These are phyloP conservation scores for Escovopsis sp. DNA, from an alignment of 2,329 filamentous ascomycete species.

Conservation along the genomic window DNA sequence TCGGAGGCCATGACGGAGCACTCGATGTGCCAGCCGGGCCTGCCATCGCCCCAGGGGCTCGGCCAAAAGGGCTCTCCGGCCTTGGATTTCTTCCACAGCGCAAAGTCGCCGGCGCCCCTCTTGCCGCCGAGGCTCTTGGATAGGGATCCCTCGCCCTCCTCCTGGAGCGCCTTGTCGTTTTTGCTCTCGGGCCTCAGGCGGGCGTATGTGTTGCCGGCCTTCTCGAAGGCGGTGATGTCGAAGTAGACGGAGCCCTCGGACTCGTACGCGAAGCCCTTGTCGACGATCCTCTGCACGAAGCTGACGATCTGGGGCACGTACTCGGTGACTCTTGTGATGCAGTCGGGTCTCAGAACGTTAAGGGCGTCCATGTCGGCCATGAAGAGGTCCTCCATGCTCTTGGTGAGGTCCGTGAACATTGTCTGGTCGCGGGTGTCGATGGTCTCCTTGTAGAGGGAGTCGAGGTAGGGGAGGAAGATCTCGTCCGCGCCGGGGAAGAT, in stretches of 20 bases:
- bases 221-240: conserved; percentile 76
- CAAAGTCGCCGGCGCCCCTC: conserved; percentile 69
- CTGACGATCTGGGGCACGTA: conserved; percentile 76
- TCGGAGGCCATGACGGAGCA: conserved; percentile 93
- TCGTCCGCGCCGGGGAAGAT: conserved; percentile 44
- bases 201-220: conserved; percentile 71
- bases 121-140: conserved; percentile 50
- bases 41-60: conserved; percentile 72
- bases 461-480: conserved; percentile 70
- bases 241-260: conserved; percentile 85
- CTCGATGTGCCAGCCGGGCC: conserved; percentile 95
- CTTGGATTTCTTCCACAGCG: conserved; percentile 86
- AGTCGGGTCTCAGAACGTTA: conserved; percentile 71
- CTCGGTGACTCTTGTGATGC: conserved; percentile 80
- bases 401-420: conserved; percentile 77
- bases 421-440: conserved; percentile 47
- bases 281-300: conserved; percentile 70
- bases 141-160: conserved; percentile 80
- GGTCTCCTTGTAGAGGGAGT: conserved; percentile 49
- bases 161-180: conserved; percentile 67
- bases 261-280: conserved; percentile 76
- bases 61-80: conserved; percentile 84
- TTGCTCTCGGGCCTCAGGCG: conserved; percentile 72
- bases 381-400: conserved; percentile 77
- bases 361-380: conserved; percentile 75